Base-by-base conservation (phyloP, 768 basidiomycete genomes). In the Trametopsis cervina region DNA sequence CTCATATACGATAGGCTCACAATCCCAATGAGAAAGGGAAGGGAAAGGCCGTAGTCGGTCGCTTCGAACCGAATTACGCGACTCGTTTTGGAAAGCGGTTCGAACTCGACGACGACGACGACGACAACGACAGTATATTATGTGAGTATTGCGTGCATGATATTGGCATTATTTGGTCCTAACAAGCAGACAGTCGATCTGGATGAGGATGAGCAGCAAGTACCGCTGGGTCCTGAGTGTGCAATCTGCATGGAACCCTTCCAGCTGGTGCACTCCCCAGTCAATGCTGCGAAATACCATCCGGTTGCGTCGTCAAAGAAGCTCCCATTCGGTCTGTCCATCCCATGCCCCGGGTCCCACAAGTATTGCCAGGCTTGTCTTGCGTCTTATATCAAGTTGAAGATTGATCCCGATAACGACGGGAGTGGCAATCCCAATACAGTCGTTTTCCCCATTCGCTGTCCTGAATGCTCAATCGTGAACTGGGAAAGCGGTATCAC, bases 201-300 rank as follows among this genome's bases (percentile, higher is more conserved):
- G n/a, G n/a, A n/a, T n/a, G n/a, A n/a, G n/a, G n/a, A n/a, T n/a
- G n/a, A n/a, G n/a, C n/a, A n/a, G n/a, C n/a, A n/a, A n/a, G n/a
- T n/a, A n/a, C n/a, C n/a, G n/a, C n/a, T n/a, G n/a, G 65, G 64
- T 43, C 56, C 62, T 1, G 61, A 36, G 1, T 70, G 69, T 44
- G 67, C 66, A 3, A 70, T 70, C 40, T 70, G 70, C 55, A 58
- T 68, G 51, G 70, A 71, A 40, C 51, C 65, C 1, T 69, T 69
- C 49, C 63, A 65, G 35, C 48, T 49, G 5, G 67, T 68, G 0
- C 51, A 66, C 50, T 65, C 66, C 1, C 66, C 68, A 11, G 48
- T 64, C 24, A 51, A 56, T 3, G 68, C 69, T 0, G 57, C 68
- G 3, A 15, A 33, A 7, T 7, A 7, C 29, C 54, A 59, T 3